Percentiles rank a stretch among this genome's conserved stretches.
phyloP scores from a whole-genome alignment of 2,329 filamentous ascomycete species.

The Hortaea sp. region DNA sequence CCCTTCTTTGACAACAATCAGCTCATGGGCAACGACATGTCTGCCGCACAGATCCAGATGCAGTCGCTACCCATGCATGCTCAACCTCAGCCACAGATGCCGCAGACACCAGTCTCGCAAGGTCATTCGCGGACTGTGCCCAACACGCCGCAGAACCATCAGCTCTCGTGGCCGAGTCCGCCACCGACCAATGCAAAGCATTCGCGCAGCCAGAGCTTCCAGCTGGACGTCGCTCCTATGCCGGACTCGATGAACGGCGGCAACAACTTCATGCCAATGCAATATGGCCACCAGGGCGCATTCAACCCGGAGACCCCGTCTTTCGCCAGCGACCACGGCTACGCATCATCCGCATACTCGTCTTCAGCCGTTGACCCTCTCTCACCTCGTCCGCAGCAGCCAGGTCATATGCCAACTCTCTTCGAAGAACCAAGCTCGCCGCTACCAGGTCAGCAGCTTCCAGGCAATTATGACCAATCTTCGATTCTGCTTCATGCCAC shows the following conservation, averaged over 20 bases:
- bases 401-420: constrained; percentile 28
- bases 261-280: constrained; percentile 1
- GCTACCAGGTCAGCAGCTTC: constrained; percentile 12
- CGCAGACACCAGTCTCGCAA: constrained; percentile 19
- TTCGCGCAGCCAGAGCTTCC: constrained; percentile 28
- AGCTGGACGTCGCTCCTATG: constrained; percentile 46
- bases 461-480: constrained; percentile 3
- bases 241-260: constrained; percentile 22
- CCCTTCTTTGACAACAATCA: constrained; percentile 13
- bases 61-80: constrained; percentile 3
- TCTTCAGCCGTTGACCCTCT: constrained; percentile 38
- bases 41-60: constrained; percentile 2
- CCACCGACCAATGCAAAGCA: constrained; percentile 21
- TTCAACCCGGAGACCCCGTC: constrained; percentile 8
- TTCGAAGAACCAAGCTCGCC: constrained; percentile 20
- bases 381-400: constrained; percentile 30
- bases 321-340: constrained; percentile 32
- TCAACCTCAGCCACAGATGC: constrained; percentile 4
- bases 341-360: constrained; percentile 40
- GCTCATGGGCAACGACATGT: constrained; percentile 10
- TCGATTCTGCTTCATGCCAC: constrained; percentile 20
- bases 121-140: constrained; percentile 39
- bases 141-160: constrained; percentile 34
- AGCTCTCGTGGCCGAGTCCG: constrained; percentile 26
- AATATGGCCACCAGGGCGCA: neutral